Base-by-base conservation (phyloP, 345 rosid genomes). In the Syzygium grande region DNA sequence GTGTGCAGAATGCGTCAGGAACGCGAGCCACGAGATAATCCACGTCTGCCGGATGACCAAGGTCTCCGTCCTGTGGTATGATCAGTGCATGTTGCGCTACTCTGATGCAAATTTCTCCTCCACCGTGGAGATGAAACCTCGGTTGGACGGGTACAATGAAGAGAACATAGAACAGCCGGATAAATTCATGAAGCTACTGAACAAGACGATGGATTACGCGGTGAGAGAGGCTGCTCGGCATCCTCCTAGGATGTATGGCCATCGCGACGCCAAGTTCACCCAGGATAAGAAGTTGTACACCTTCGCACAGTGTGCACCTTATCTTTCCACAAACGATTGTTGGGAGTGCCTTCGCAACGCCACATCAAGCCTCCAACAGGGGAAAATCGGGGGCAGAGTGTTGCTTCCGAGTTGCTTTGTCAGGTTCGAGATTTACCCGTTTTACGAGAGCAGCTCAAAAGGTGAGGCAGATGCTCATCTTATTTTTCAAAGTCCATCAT, bases 31-130 rank as follows among this genome's bases (percentile, higher is more conserved):
- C 59, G 6, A 34, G 2, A 52, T 88, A 85, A 65, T 0, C 2
- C 78, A 14, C 17, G 3, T 5, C 0, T 92, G 92, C 68, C 61
- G 53, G 4, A 29, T 51, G 34, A 49, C 84, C 22, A 84, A 41
- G 17, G 51, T 86, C 16, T 88, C 90, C n/a, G 77, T 89, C 85
- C 49, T 92, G 11, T 90, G 91, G 93, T 90, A 90, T 19, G 93
- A 92, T 27, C 13, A 87, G 84, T 92, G 93, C 89, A 51, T 65
- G 88, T 25, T 92, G 38, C 87, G 85, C 16, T 92, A 92, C 87
- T 88, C 92, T 6, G 27, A 89, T 23, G 25, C 25, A 23, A 34
- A 85, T 27, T 87, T 89, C 89, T 86, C 87, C 30, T 87, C 87
- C 43, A 17, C 51, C 41, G 86, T 77, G 65, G 88, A 53, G 68